Conservation (phyloP, 108 stramenopile genomes). For the Nannochloropsis salina region DNA sequence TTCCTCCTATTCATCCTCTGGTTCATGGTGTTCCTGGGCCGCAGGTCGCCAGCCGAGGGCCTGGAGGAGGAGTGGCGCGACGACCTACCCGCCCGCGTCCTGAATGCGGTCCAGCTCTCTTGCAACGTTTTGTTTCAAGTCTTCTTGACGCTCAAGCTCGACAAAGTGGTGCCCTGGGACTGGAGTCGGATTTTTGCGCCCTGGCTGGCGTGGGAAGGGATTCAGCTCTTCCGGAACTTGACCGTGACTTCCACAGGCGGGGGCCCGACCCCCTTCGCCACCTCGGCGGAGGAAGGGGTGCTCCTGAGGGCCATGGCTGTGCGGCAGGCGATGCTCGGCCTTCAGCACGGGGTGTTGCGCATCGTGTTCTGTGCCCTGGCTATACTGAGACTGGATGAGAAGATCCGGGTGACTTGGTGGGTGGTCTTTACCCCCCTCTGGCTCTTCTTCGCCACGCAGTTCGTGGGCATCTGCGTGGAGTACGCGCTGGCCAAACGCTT, state of each 20-base stretch:
- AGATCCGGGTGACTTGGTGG: conserved; percentile 47
- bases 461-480: conserved; percentile 36
- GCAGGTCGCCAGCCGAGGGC: conserved; percentile 41
- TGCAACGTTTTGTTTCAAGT: conserved; percentile 33
- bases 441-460: conserved; percentile 34
- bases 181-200: conserved; percentile 28
- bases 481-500: conserved; percentile 29
- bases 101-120: background rate
- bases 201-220: conserved; percentile 30
- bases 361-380: conserved; percentile 20
- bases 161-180: conserved; percentile 34
- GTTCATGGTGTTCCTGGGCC: conserved; percentile 42
- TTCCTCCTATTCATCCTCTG: conserved; percentile 41
- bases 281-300: background rate
- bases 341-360: background rate
- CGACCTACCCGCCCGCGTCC: conserved; percentile 26
- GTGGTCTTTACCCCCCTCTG: conserved; percentile 46
- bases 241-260: conserved; percentile 18
- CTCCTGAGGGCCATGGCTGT: background rate
- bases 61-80: conserved; percentile 49
- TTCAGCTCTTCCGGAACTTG: conserved; percentile 26
- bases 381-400: background rate
- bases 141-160: conserved; percentile 48
- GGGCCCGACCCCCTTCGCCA: background rate
- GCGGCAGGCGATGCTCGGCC: background rate